Evolutionary conservation across 1,284 basidiomycete genomes (phyloP).

Genomic region (Termitomyces sp.): DNA sequence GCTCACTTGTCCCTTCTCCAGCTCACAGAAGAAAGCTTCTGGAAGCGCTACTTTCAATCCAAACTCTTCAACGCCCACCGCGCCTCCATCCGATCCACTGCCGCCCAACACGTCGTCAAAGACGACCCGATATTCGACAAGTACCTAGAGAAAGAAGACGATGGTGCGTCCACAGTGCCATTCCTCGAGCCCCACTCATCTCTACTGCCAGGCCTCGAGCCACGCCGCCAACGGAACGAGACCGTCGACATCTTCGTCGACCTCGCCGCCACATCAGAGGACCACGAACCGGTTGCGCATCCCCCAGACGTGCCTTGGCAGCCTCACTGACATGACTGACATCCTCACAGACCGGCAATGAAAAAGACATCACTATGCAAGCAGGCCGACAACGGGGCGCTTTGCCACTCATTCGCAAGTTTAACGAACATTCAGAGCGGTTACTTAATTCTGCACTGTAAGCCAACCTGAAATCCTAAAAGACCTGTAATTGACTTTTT

Average conservation of each 20-base stretch:
- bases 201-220: slow-evolving; percentile 66
- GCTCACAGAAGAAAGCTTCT: slow-evolving; percentile 89
- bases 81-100: slow-evolving; percentile 85
- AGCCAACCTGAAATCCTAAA: slow-evolving; percentile 27
- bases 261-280: slow-evolving; percentile 84
- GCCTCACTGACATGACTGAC: neutral
- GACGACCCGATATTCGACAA: slow-evolving; percentile 94
- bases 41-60: slow-evolving; percentile 95
- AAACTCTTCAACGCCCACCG: slow-evolving; percentile 93
- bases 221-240: slow-evolving; percentile 63
- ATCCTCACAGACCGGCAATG: slow-evolving; percentile 70
- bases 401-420: slow-evolving; percentile 91
- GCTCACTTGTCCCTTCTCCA: slow-evolving; percentile 27
- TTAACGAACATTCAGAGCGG: slow-evolving; percentile 95
- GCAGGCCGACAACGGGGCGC: slow-evolving; percentile 84
- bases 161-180: slow-evolving; percentile 50
- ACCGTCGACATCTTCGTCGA: slow-evolving; percentile 79
- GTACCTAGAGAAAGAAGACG: slow-evolving; percentile 93
- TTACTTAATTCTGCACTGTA: slow-evolving; percentile 75
- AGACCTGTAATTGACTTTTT: neutral
- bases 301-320: neutral
- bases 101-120: slow-evolving; percentile 79
- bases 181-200: neutral
- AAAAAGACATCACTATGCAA: slow-evolving; percentile 93
- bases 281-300: slow-evolving; percentile 75